Base-by-base conservation (phyloP, 2,329 filamentous ascomycete species). In the Arthrobotrys entomopaga region DNA sequence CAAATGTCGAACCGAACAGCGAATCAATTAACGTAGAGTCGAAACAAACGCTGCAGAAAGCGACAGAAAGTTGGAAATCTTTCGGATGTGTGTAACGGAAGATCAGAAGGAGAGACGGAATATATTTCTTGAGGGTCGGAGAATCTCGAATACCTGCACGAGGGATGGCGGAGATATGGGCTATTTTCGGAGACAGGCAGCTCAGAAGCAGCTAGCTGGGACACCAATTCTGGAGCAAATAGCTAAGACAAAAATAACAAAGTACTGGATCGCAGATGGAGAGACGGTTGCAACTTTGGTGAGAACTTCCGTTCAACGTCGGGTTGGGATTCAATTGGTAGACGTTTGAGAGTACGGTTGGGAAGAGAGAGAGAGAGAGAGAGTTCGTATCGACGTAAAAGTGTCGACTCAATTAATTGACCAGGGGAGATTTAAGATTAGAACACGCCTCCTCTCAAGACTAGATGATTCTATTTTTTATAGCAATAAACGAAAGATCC, bases 221-320 rank as follows among this genome's bases (percentile, higher is more conserved):
- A 56, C n/a, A 60, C 58, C 48, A 24, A 59, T 58, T 40, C 69
- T 40, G 69, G 69, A 61, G 60, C 59, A 61, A 61, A 34, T 7
- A 10, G 10, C 29, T 2, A 34, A 34, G 6, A 34, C 29, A 34
- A 34, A n/a, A 34, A 34, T 34, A 56, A 6, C 10, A 54, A 59
- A 61, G 48, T 16, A 49, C 54, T 52, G 53, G 34, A 19, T 46
- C 10, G 29, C 19, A 29, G 26, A 50, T 43, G 43, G 40, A 49
- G 57, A 53, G 53, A 58, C 54, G 54, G 34, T 54, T 60, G 60
- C 60, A 65, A 29, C n/a, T 48, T 54, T 60, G 54, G 54, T 65
- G 40, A 24, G 64, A 65, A 43, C 53, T 43, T 73, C 69, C 69
- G 69, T 34, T 40, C 20, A 56, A 26, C 24, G 19, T 46, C 69